Conservation (phyloP, 139 green algal genomes). For the Spirogloea muscicola region DNA sequence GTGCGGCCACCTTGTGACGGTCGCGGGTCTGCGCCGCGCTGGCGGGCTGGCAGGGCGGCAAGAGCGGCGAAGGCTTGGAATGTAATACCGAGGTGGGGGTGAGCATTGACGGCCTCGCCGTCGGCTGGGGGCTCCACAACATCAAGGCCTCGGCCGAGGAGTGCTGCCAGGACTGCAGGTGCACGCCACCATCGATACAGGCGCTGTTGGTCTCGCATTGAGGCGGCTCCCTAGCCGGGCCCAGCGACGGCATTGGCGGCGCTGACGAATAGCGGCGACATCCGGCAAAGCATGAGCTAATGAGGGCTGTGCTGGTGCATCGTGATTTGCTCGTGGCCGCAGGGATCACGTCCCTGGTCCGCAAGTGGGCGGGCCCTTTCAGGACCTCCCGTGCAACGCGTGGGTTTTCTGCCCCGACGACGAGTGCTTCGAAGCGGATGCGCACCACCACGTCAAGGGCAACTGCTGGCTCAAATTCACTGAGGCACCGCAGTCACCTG, state of each 20-base stretch:
- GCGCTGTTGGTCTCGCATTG: too few relatives aligned
- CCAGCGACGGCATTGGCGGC: too few relatives aligned
- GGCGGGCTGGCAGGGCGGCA: constrained; percentile 7
- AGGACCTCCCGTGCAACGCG: constrained; percentile 75
- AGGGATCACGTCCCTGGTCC: constrained; percentile 54
- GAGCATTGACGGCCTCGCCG: constrained; percentile 68
- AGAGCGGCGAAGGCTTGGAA: constrained; percentile 6
- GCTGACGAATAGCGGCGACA: too few relatives aligned
- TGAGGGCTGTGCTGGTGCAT: constrained; percentile 31
- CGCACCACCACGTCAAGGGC: constrained; percentile 68
- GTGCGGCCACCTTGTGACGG: too few relatives aligned
- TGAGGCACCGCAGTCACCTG: constrained; percentile 61
- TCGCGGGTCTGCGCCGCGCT: too few relatives aligned
- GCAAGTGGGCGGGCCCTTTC: constrained; percentile 53
- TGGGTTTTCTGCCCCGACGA: constrained; percentile 66
- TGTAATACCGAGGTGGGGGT: constrained; percentile 10
- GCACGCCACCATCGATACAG: not conserved
- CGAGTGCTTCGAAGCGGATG: constrained; percentile 80
- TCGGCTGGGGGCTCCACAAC: constrained; percentile 76
- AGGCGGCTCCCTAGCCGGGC: too few relatives aligned
- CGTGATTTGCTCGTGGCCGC: constrained; percentile 60
- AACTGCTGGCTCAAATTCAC: constrained; percentile 91
- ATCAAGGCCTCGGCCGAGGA: constrained; percentile 55
- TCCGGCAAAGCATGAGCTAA: not conserved
- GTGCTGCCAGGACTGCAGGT: constrained; percentile 42